These are phyloP conservation scores for Agaricus blazei DNA, from an alignment of 768 basidiomycete genomes.

Conservation along the genomic window DNA sequence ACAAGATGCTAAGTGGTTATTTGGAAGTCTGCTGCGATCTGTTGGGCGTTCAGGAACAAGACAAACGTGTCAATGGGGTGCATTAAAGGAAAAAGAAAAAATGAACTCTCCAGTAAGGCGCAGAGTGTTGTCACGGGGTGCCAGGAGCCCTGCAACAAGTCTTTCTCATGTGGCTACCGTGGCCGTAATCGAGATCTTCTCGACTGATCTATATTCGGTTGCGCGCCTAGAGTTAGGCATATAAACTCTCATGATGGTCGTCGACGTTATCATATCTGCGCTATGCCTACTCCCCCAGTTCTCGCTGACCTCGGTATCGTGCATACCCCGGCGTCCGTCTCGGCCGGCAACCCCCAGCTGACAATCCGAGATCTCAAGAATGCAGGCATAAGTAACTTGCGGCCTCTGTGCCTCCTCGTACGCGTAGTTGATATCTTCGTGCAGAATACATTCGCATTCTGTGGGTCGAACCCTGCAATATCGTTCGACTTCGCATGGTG, in stretches of 20 bases:
- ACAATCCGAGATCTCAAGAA: slow-evolving; percentile 1
- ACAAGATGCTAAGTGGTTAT: too few species aligned
- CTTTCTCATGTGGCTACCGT: too few species aligned
- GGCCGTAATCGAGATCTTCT: too few species aligned
- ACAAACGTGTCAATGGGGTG: too few species aligned
- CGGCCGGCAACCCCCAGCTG: background rate
- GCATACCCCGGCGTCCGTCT: slow-evolving; percentile 5
- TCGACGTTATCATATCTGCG: background rate
- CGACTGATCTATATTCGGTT: too few species aligned
- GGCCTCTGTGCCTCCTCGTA: background rate
- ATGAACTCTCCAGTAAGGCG: too few species aligned
- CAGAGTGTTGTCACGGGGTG: too few species aligned
- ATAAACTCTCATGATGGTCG: background rate
- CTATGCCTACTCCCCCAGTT: slow-evolving; percentile 1
- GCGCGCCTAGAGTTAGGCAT: background rate
- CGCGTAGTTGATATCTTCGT: background rate
- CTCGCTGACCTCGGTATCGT: slow-evolving; percentile 2
- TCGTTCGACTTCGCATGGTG: slow-evolving; percentile 54
- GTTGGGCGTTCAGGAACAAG: too few species aligned
- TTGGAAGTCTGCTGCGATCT: too few species aligned
- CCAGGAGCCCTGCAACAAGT: too few species aligned
- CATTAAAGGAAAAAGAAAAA: too few species aligned
- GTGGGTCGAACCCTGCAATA: slow-evolving; percentile 64
- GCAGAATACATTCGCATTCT: slow-evolving; percentile 50
- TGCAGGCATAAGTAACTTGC: slow-evolving; percentile 1